Evolutionary conservation across 306 rosid genomes (phyloP).

Genomic region (Pueraria montana): DNA sequence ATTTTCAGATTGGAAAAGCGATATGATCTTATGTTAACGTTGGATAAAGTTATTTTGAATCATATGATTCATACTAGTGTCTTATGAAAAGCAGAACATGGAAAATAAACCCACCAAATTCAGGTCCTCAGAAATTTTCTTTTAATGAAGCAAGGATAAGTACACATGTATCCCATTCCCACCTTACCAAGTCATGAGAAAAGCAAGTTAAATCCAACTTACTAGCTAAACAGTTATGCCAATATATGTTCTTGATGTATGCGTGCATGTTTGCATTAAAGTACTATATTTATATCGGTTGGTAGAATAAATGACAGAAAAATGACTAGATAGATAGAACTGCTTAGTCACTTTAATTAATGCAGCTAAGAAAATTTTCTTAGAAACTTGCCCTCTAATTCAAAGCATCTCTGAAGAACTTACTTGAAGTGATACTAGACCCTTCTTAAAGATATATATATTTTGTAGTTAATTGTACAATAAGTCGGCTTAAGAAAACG

Average conservation of each 20-base stretch:
- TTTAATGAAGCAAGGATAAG: slow-evolving; percentile 23
- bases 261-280: background rate
- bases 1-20: slow-evolving; percentile 22
- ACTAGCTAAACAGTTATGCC: slow-evolving; percentile 2
- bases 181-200: slow-evolving; percentile 32
- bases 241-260: background rate
- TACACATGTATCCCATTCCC: slow-evolving; percentile 51
- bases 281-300: background rate
- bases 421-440: slow-evolving; percentile 1
- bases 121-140: slow-evolving; percentile 10
- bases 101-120: background rate
- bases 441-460: background rate
- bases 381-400: background rate
- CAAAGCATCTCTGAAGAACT: slow-evolving; percentile 27
- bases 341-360: background rate
- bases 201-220: slow-evolving; percentile 20
- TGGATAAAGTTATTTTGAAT: slow-evolving; percentile 18
- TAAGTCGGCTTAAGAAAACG: slow-evolving; percentile 40
- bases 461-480: background rate
- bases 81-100: slow-evolving; percentile 11
- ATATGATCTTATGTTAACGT: background rate
- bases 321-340: background rate
- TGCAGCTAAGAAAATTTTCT: slow-evolving; percentile 3
- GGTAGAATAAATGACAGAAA: background rate
- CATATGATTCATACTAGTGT: slow-evolving; percentile 29